Evolutionary conservation across 1,284 basidiomycete species (phyloP).

Genomic region (Boletus smithii): DNA sequence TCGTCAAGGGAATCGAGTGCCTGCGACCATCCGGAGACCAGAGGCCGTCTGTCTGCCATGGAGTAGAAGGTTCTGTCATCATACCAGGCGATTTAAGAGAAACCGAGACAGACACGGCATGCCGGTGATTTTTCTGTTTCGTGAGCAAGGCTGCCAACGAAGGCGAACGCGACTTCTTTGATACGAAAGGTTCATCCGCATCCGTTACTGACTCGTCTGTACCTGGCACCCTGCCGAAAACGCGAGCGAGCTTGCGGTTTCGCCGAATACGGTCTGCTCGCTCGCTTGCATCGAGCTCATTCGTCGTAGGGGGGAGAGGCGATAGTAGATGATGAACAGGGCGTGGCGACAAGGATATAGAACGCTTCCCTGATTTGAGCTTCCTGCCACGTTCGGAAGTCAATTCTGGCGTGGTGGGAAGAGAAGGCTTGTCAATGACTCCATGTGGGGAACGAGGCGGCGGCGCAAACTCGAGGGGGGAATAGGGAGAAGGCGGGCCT

Average conservation of each 20-base stretch:
- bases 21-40: conserved; percentile 38
- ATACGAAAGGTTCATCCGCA: conserved; percentile 19
- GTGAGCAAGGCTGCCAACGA: conserved; percentile 26
- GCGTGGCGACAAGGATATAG: conserved; percentile 27
- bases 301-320: conserved; percentile 55
- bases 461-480: conserved; percentile 32
- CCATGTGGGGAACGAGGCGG: conserved; percentile 23
- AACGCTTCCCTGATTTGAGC: conserved; percentile 22
- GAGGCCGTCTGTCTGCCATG: conserved; percentile 23
- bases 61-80: conserved; percentile 26
- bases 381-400: conserved; percentile 25
- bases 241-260: conserved; percentile 71
- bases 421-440: conserved; percentile 36
- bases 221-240: conserved; percentile 68
- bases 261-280: conserved; percentile 70
- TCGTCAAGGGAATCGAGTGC: conserved; percentile 49
- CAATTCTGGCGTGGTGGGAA: conserved; percentile 39
- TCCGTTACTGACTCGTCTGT: conserved; percentile 35
- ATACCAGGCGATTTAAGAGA: conserved; percentile 12
- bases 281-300: conserved; percentile 61
- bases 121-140: conserved; percentile 37
- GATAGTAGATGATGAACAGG: conserved; percentile 15
- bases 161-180: conserved; percentile 26
- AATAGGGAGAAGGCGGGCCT: conserved; percentile 26
- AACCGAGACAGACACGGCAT: conserved; percentile 43